Evolutionary conservation across 768 basidiomycete genomes (phyloP), one percentile per base, ranked within the genome.

Genomic region (Tephrocybe sp.): DNA sequence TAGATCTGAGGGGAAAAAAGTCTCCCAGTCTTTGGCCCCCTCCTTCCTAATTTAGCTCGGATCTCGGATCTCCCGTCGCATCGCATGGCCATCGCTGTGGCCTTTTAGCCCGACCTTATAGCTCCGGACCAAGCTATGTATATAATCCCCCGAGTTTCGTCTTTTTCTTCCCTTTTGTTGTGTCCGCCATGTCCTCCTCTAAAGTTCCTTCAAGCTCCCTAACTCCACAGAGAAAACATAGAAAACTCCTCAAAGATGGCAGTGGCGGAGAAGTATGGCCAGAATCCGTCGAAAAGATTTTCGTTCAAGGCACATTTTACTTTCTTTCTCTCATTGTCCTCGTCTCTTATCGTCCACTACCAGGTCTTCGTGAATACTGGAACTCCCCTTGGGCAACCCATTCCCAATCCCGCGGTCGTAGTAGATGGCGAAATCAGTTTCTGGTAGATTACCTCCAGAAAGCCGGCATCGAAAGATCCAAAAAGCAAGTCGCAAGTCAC

Each of bases 401-500:
- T 64, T 75, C 77, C 19, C 74, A 75, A 48, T 85, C 85, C 26
- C 83, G 86, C 17, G 88, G 89, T 30, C 83, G 89, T 60, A 85
- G 83, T 58, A 73, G 87, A 51, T 88, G 86, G 86, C 80, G 89
- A 45, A 91, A 91, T 69, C 88, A 90, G 69, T 92, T 85, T 64
- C 80, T 92, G 55, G 89, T 91, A 63, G 87, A 90, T 56, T 85
- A 87, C 61, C 80, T 92, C 52, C 75, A 83, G 49, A 83, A 81
- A 56, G 71, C 75, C 33, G 85, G 84, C 49, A 79, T 92, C 63
- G 76, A 76, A 22, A 83, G 89, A 36, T 78, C 87, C 39, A 91
- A 91, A 76, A 91, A 92, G 67, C 89, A 92, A 66, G 89, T 92
- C 56, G 89, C 89, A n/a, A 88, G 85, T 66, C 89, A 92, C 61